A percentile compares a stretch with the other conserved stretches of the same genome.
phyloP scores from a whole-genome alignment of 1,139 yeast genomes.

The Taiozyma sp. region DNA sequence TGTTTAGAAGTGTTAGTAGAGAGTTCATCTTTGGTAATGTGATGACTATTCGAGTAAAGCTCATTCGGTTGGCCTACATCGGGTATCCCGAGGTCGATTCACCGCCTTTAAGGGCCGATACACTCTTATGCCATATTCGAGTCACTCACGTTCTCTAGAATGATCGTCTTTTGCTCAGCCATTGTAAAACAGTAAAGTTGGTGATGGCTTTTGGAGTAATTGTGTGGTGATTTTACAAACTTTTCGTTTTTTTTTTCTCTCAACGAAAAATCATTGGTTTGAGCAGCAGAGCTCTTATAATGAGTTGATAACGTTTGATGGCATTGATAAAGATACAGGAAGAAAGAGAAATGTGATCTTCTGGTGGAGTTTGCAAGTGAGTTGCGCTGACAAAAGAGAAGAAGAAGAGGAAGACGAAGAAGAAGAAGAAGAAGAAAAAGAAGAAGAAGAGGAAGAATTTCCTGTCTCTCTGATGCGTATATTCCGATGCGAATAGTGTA shows the following conservation, averaged over 20 bases:
- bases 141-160: constrained; percentile 34
- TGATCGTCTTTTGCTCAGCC: constrained; percentile 29
- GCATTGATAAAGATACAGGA: not conserved
- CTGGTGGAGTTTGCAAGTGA: too few species aligned
- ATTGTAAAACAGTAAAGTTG: constrained; percentile 1
- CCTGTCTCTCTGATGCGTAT: not conserved
- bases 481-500: not conserved
- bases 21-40: not conserved
- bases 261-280: not conserved
- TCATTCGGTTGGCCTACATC: not conserved
- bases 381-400: not conserved
- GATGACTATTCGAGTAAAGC: not conserved
- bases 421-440: not conserved
- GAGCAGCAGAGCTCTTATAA: not conserved
- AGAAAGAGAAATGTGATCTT: not conserved
- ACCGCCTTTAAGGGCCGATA: not conserved
- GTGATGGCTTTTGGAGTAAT: not conserved
- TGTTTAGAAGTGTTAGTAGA: constrained; percentile 12
- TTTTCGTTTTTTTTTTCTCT: not conserved
- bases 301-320: not conserved
- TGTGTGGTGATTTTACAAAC: not conserved
- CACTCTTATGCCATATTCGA: not conserved
- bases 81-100: not conserved
- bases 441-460: too few species aligned
- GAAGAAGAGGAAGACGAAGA: too few species aligned